These are phyloP conservation scores for Spizellomyces sp. DNA, from an alignment of 192 early-diverging fungal species.

Conservation along the genomic window DNA sequence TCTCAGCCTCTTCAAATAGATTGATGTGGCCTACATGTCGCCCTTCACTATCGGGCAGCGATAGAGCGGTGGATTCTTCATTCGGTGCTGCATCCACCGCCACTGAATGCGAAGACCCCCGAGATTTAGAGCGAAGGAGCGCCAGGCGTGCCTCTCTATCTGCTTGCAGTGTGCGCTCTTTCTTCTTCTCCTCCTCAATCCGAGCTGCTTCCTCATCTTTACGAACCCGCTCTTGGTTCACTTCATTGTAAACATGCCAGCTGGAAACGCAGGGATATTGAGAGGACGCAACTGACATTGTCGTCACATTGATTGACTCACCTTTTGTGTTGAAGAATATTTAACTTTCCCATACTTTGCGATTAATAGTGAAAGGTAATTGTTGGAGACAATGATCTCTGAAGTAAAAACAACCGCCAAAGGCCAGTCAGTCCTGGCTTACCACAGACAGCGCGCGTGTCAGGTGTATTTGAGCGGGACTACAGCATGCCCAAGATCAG, in stretches of 20 bases:
- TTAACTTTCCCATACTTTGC: constrained; percentile 43
- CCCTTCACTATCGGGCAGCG: too few relatives aligned
- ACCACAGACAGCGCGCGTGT: too few relatives aligned
- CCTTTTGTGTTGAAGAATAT: constrained; percentile 73
- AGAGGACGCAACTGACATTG: neutral
- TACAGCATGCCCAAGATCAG: too few relatives aligned
- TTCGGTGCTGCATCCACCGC: constrained; percentile 7
- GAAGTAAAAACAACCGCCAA: too few relatives aligned
- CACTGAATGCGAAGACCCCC: constrained; percentile 1
- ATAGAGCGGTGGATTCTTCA: neutral
- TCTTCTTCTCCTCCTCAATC: constrained; percentile 53
- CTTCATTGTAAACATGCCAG: constrained; percentile 77
- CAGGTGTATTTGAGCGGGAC: too few relatives aligned
- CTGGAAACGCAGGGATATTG: constrained; percentile 35
- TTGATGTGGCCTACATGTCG: constrained; percentile 47
- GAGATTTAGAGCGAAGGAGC: constrained; percentile 52
- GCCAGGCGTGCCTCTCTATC: constrained; percentile 65
- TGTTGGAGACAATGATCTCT: too few relatives aligned
- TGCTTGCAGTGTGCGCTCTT: constrained; percentile 52
- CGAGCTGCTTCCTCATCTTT: constrained; percentile 71
- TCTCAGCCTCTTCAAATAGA: constrained; percentile 61
- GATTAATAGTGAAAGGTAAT: neutral
- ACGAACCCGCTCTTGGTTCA: constrained; percentile 68
- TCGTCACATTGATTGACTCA: constrained; percentile 1
- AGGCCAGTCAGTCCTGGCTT: too few relatives aligned